These are phyloP conservation scores for Trametes sp. DNA, from an alignment of 1,284 basidiomycete species.

Conservation along the genomic window DNA sequence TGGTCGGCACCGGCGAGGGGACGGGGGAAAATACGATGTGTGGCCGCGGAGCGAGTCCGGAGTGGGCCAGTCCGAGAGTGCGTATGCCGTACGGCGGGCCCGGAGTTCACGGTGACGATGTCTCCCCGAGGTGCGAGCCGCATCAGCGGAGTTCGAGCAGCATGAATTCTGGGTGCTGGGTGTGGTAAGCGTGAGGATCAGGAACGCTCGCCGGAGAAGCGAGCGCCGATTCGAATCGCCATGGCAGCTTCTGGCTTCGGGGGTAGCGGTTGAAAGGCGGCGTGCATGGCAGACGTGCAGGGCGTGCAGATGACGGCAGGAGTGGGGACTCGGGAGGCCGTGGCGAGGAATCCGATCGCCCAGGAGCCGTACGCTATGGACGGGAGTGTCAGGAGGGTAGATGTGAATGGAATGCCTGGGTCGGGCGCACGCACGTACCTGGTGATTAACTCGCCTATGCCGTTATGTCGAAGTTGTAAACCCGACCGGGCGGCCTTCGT, in stretches of 20 bases:
- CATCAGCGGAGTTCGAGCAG: conserved; percentile 18
- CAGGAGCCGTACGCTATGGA: conserved; percentile 4
- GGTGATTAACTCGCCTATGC: background rate
- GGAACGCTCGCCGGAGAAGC: background rate
- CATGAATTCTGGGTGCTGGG: no score
- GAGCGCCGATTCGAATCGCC: conserved; percentile 1
- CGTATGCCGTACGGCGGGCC: background rate
- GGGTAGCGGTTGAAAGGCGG: background rate
- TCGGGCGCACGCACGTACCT: conserved; percentile 1
- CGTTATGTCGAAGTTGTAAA: background rate
- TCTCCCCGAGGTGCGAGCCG: background rate
- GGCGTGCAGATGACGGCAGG: background rate
- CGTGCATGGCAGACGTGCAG: background rate
- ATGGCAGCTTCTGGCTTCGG: background rate
- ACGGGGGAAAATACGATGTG: background rate
- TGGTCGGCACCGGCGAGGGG: background rate
- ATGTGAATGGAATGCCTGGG: background rate
- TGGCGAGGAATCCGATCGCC: conserved; percentile 4
- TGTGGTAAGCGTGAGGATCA: conserved; percentile 10
- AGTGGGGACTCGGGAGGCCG: background rate
- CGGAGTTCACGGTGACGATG: conserved; percentile 9
- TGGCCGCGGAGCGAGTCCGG: background rate
- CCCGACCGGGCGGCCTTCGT: background rate
- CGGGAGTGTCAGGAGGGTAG: background rate
- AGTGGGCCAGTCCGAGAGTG: background rate